These are phyloP conservation scores for Fonsecaea pugnacius DNA, from an alignment of 2,329 filamentous ascomycete species.

Conservation along the genomic window DNA sequence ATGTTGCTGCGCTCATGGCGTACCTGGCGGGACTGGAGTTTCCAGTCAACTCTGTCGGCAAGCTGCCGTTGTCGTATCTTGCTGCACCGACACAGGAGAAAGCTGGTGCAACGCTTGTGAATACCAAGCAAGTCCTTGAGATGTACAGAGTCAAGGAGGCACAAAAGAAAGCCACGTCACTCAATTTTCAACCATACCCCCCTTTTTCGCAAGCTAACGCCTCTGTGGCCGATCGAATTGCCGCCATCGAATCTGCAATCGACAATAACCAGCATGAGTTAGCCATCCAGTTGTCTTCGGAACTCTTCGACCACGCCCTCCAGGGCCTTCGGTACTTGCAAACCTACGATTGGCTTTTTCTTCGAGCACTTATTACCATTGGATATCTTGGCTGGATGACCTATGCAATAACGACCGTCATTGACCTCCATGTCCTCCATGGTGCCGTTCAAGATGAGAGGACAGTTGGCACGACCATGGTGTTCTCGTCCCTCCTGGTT, in stretches of 20 bases:
- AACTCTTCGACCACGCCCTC: constrained; percentile 75
- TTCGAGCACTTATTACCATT: constrained; percentile 82
- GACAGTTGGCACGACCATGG: constrained; percentile 60
- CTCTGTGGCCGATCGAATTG: constrained; percentile 69
- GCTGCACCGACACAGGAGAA: constrained; percentile 74
- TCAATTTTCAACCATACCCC: constrained; percentile 77
- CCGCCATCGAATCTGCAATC: constrained; percentile 71
- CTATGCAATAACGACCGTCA: constrained; percentile 84
- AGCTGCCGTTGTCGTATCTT: constrained; percentile 83
- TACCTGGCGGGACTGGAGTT: constrained; percentile 87
- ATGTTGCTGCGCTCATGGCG: constrained; percentile 93
- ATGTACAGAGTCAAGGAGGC: constrained; percentile 96
- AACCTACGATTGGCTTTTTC: constrained; percentile 97
- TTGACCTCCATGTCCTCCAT: constrained; percentile 84
- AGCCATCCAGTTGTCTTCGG: constrained; percentile 77
- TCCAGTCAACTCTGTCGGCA: constrained; percentile 93
- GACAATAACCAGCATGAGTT: constrained; percentile 68
- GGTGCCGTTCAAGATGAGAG: constrained; percentile 68
- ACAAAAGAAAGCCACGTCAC: constrained; percentile 73
- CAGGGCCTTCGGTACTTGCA: constrained; percentile 90
- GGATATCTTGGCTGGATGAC: constrained; percentile 97
- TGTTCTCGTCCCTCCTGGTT: constrained; percentile 77
- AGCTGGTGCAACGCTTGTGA: constrained; percentile 80
- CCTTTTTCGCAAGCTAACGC: constrained; percentile 68
- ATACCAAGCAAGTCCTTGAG: constrained; percentile 84